Evolutionary conservation across 495 filamentous ascomycete species (phyloP).

Genomic region (Aspergillus avenaceus): DNA sequence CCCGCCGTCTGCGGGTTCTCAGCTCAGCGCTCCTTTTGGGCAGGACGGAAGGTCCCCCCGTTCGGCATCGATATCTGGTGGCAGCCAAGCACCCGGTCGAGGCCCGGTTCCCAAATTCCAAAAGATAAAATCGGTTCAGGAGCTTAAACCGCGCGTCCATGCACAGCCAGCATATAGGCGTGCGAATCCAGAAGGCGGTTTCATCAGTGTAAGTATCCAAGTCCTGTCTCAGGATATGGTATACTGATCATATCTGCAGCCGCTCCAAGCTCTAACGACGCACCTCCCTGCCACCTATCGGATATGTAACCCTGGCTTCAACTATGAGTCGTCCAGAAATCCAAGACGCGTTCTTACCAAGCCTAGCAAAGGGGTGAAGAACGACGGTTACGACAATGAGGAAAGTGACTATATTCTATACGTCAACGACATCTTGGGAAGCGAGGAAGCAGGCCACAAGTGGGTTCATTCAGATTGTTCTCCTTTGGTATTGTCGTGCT

Average conservation of each 20-base stretch:
- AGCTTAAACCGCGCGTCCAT: constrained; percentile 80
- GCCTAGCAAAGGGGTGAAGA: constrained; percentile 97
- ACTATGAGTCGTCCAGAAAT: constrained; percentile 99
- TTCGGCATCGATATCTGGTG: constrained; percentile 35
- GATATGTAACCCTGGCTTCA: constrained; percentile 97
- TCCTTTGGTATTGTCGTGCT: constrained; percentile 5
- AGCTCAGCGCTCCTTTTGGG: constrained; percentile 67
- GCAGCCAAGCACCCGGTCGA: constrained; percentile 47
- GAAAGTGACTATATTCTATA: constrained; percentile 99
- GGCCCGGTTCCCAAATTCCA: constrained; percentile 85
- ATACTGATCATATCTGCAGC: constrained; percentile 47
- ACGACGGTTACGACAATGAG: constrained; percentile 98
- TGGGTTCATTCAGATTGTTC: constrained; percentile 36
- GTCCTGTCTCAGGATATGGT: neutral
- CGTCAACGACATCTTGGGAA: constrained; percentile 97
- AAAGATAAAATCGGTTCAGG: constrained; percentile 64
- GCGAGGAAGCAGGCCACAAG: constrained; percentile 97
- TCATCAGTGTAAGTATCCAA: constrained; percentile 78
- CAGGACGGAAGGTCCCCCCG: constrained; percentile 73
- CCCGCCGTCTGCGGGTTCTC: constrained; percentile 61
- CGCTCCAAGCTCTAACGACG: constrained; percentile 90
- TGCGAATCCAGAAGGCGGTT: constrained; percentile 95
- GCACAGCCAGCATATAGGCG: constrained; percentile 84
- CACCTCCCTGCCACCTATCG: constrained; percentile 94
- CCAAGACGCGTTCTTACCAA: constrained; percentile 97